Conservation (phyloP, 2,329 filamentous ascomycete genomes). For the Sphaerostilbella broomeana region DNA sequence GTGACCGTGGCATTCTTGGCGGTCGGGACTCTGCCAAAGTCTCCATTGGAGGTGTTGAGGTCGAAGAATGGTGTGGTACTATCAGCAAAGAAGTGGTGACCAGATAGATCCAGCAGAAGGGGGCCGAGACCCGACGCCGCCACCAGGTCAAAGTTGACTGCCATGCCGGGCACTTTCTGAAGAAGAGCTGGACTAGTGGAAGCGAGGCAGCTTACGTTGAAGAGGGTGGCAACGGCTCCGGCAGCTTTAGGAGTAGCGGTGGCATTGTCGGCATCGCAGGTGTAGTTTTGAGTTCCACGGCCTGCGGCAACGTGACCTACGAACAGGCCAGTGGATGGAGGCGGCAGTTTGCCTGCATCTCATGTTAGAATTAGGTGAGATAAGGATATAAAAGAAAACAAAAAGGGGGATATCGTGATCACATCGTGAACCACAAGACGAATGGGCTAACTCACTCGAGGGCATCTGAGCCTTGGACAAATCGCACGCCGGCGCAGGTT, state of each 20-base stretch:
- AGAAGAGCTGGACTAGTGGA: constrained; percentile 63
- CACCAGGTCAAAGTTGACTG: constrained; percentile 58
- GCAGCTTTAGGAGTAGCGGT: constrained; percentile 55
- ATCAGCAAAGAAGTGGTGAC: constrained; percentile 75
- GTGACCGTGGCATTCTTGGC: constrained; percentile 53
- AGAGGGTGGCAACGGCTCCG: constrained; percentile 78
- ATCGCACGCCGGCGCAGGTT: constrained; percentile 45
- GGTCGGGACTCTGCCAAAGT: constrained; percentile 55
- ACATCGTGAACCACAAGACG: too few species aligned
- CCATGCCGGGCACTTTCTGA: constrained; percentile 55
- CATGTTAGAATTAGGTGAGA: too few species aligned
- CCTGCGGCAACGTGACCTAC: constrained; percentile 79
- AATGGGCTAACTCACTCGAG: constrained; percentile 39
- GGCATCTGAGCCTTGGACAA: constrained; percentile 47
- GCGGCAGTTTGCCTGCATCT: too few species aligned
- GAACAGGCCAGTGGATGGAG: constrained; percentile 51
- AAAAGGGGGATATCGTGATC: too few species aligned
- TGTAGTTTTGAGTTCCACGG: constrained; percentile 91
- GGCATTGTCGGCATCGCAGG: constrained; percentile 59
- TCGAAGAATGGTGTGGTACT: constrained; percentile 71
- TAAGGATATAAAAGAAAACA: not conserved
- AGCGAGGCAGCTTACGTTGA: constrained; percentile 78
- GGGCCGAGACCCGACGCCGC: constrained; percentile 42
- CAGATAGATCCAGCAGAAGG: constrained; percentile 57
- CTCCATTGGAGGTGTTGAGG: constrained; percentile 50